Evolutionary conservation across 129 eudicot species (phyloP).

Genomic region (Pittosporum tobira): DNA sequence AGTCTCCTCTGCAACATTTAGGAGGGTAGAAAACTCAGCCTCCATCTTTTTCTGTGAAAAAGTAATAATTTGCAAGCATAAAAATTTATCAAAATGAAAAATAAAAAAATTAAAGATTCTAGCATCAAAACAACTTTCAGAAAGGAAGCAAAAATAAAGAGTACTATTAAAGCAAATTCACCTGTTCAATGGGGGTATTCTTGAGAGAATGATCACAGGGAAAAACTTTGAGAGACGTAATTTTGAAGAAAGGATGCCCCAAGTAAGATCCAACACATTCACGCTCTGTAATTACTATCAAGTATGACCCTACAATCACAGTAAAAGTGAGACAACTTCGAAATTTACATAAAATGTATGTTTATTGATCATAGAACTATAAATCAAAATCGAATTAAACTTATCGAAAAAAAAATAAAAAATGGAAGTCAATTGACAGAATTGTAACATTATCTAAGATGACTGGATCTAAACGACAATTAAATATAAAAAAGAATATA

Average conservation of each 20-base stretch:
- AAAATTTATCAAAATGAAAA: neutral
- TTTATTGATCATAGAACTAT: no score
- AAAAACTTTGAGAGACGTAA: conserved; percentile 59
- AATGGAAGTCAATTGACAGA: no score
- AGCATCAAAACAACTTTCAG: neutral
- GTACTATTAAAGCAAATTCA: conserved; percentile 1
- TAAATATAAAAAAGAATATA: neutral
- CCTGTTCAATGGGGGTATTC: conserved; percentile 77
- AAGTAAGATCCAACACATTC: conserved; percentile 76
- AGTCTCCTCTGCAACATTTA: conserved; percentile 69
- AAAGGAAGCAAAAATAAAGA: neutral
- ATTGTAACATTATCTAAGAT: neutral
- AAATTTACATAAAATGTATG: neutral
- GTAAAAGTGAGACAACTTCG: neutral
- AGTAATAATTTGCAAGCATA: conserved; percentile 3
- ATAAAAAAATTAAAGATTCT: neutral
- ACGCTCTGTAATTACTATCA: conserved; percentile 69
- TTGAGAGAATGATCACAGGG: conserved; percentile 83
- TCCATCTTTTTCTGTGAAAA: conserved; percentile 81
- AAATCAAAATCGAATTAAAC: no score
- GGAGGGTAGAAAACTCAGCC: conserved; percentile 59
- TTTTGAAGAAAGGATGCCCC: conserved; percentile 87
- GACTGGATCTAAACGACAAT: no score
- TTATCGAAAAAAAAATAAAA: no score
- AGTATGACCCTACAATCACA: conserved; percentile 56